Conservation (phyloP, 148 eudicot species). For the Rhododendron williamsianum region DNA sequence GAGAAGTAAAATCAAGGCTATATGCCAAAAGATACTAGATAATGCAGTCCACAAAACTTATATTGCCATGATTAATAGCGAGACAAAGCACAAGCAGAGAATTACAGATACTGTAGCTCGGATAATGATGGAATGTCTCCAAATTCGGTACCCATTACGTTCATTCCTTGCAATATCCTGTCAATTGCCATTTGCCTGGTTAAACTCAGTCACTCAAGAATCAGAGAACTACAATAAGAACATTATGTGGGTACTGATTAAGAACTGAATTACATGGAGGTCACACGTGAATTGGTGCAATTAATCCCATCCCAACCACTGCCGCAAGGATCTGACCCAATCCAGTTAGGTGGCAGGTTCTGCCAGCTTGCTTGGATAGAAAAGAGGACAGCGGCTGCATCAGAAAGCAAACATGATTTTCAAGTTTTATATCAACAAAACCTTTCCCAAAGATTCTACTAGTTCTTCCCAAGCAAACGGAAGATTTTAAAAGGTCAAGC, state of each 20-base stretch:
- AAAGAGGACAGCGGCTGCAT: background rate
- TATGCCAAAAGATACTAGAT: background rate
- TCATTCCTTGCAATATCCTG: background rate
- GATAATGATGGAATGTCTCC: slow-evolving; percentile 5
- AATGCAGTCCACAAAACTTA: background rate
- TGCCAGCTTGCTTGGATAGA: background rate
- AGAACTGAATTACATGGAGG: slow-evolving; percentile 39
- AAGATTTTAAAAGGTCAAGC: background rate
- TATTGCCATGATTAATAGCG: background rate
- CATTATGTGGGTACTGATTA: background rate
- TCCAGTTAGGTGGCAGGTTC: slow-evolving; percentile 59
- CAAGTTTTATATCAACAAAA: background rate
- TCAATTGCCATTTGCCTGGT: background rate
- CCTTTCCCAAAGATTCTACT: background rate
- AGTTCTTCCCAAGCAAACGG: background rate
- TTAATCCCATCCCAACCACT: slow-evolving; percentile 57
- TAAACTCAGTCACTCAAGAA: background rate
- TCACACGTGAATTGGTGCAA: slow-evolving; percentile 49
- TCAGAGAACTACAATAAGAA: background rate
- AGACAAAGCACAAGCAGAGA: background rate
- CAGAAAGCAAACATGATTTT: background rate
- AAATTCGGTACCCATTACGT: background rate
- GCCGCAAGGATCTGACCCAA: slow-evolving; percentile 58
- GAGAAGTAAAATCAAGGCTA: background rate
- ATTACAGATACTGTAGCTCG: background rate